Evolutionary conservation across 192 early-diverging fungal species (phyloP).

Genomic region (Spizellomyces punctatus): DNA sequence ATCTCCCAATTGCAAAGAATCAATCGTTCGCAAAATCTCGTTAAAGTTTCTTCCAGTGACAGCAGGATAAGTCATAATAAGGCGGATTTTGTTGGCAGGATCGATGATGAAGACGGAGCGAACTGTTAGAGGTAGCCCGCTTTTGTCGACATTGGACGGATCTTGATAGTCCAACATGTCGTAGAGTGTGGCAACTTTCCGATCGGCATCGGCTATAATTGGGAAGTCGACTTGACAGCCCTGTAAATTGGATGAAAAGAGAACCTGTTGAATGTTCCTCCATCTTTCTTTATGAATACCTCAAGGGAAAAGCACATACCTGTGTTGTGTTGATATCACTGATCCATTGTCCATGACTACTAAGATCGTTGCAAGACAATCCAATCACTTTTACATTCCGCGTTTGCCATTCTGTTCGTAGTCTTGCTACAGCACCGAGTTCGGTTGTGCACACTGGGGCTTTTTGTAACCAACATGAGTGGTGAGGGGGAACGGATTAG

Average conservation of each 20-base stretch:
- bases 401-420: constrained; percentile 72
- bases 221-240: constrained; percentile 79
- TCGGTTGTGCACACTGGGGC: constrained; percentile 96
- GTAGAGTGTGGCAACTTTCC: constrained; percentile 86
- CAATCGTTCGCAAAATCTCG: constrained; percentile 91
- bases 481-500: too few relatives aligned
- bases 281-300: background rate
- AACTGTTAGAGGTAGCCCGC: constrained; percentile 93
- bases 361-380: constrained; percentile 87
- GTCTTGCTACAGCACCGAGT: constrained; percentile 87
- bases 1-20: constrained; percentile 92
- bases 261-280: background rate
- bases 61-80: constrained; percentile 92
- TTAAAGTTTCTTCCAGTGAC: constrained; percentile 94
- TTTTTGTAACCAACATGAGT: constrained; percentile 3
- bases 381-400: constrained; percentile 92
- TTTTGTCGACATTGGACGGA: constrained; percentile 81
- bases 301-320: constrained; percentile 23
- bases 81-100: constrained; percentile 85
- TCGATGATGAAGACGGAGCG: constrained; percentile 96
- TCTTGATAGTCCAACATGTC: constrained; percentile 98
- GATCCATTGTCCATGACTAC: constrained; percentile 85
- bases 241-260: constrained; percentile 33
- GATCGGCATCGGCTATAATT: constrained; percentile 91
- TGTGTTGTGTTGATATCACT: constrained; percentile 90